Conservation (phyloP, 1,284 basidiomycete genomes). For the Ceratobasidium sp. region DNA sequence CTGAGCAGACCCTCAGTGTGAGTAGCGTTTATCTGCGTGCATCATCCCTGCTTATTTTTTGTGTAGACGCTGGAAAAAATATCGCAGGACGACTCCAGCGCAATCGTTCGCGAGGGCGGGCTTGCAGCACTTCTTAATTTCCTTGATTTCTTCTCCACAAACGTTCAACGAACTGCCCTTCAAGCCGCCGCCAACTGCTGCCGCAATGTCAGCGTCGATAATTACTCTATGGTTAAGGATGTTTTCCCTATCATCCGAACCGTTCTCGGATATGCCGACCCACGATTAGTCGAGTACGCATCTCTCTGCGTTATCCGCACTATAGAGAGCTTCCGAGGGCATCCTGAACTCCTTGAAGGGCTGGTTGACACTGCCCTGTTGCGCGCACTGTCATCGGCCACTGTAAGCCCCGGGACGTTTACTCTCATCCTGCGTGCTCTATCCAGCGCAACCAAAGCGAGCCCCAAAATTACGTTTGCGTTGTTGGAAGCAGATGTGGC, state of each 20-base stretch:
- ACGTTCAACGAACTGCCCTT: constrained; percentile 93
- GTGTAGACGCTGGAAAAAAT: constrained; percentile 93
- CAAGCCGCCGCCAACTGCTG: constrained; percentile 96
- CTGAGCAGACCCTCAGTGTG: constrained; percentile 94
- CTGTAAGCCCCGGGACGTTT: constrained; percentile 84
- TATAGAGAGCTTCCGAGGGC: constrained; percentile 87
- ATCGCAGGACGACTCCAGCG: constrained; percentile 91
- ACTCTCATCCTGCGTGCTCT: constrained; percentile 86
- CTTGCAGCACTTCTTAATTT: constrained; percentile 89
- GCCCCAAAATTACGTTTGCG: constrained; percentile 82
- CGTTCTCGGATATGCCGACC: constrained; percentile 88
- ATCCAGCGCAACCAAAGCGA: constrained; percentile 83
- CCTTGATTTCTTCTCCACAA: constrained; percentile 96
- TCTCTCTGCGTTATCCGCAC: constrained; percentile 91
- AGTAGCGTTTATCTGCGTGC: constrained; percentile 54
- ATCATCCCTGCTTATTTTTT: constrained; percentile 43
- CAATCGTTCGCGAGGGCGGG: constrained; percentile 93
- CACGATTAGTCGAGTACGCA: constrained; percentile 91
- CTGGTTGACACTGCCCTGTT: constrained; percentile 85
- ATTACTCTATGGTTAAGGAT: constrained; percentile 84
- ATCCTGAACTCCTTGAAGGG: constrained; percentile 81
- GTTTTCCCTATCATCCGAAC: constrained; percentile 93
- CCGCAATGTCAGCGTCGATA: constrained; percentile 83
- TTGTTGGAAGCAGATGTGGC: constrained; percentile 90
- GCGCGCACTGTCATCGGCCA: constrained; percentile 81